These are phyloP conservation scores for Salix dunnii DNA, from an alignment of 345 rosid species.

Conservation along the genomic window DNA sequence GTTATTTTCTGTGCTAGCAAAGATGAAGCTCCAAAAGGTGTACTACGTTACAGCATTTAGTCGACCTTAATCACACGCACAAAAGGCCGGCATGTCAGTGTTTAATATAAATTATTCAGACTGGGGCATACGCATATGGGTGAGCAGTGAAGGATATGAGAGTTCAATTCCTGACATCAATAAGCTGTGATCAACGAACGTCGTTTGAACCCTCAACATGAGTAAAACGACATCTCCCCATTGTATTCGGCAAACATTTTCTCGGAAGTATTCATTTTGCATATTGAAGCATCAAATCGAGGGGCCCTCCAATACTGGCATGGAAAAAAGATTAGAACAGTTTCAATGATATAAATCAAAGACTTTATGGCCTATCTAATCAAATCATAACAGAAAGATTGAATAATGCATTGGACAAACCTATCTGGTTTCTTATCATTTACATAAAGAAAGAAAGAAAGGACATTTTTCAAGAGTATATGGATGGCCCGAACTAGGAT, in stretches of 20 bases:
- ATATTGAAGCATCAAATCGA: neutral
- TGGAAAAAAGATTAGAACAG: neutral
- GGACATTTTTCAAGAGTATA: neutral
- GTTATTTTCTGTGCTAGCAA: neutral
- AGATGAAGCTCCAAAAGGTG: neutral
- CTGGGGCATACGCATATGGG: neutral
- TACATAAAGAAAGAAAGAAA: neutral
- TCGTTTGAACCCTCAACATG: neutral
- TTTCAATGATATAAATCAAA: slow-evolving; percentile 1
- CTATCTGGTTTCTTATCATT: slow-evolving; percentile 12
- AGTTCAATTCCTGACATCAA: neutral
- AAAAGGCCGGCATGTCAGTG: neutral
- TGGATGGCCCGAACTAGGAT: slow-evolving; percentile 12
- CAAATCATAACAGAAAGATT: slow-evolving; percentile 19
- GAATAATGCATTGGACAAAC: slow-evolving; percentile 12
- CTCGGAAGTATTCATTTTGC: neutral
- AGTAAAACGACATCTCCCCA: neutral
- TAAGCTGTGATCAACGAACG: no score
- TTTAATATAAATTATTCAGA: neutral
- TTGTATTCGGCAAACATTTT: neutral
- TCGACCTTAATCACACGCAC: neutral
- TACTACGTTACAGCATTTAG: neutral
- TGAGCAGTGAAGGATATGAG: neutral
- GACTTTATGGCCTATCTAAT: slow-evolving; percentile 37
- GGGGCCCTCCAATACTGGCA: neutral